Evolutionary conservation across 768 basidiomycete species (phyloP).

Genomic region (Zangia roseola): DNA sequence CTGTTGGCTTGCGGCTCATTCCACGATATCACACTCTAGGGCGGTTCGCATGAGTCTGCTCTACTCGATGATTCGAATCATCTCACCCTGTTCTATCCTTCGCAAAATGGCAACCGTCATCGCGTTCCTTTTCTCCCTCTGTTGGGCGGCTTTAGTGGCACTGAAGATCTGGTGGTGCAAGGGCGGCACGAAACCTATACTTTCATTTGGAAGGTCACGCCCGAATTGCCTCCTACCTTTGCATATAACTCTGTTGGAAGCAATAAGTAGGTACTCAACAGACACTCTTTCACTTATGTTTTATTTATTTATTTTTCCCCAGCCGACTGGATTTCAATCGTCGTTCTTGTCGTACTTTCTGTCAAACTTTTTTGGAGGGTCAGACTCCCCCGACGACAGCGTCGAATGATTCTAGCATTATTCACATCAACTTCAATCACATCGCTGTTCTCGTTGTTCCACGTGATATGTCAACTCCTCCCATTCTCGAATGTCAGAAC

Average conservation of each 20-base stretch:
- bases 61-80: background rate
- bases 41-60: conserved; percentile 6
- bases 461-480: background rate
- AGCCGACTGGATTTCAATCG: background rate
- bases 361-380: background rate
- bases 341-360: background rate
- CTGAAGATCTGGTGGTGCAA: background rate
- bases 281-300: background rate
- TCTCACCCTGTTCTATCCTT: background rate
- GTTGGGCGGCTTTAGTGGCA: background rate
- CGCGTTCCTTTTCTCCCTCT: background rate
- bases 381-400: background rate
- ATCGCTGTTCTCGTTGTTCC: background rate
- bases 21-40: background rate
- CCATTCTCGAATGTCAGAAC: background rate
- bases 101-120: background rate
- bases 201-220: background rate
- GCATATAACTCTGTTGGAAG: background rate
- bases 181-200: too few relatives aligned
- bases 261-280: background rate
- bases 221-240: background rate
- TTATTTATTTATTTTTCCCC: background rate
- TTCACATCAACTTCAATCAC: background rate
- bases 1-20: too few relatives aligned
- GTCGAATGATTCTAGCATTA: background rate